Evolutionary conservation across 1,284 basidiomycete species (phyloP), one percentile per base, ranked within the genome.

Genomic region (Pyrrhoderma noxium): DNA sequence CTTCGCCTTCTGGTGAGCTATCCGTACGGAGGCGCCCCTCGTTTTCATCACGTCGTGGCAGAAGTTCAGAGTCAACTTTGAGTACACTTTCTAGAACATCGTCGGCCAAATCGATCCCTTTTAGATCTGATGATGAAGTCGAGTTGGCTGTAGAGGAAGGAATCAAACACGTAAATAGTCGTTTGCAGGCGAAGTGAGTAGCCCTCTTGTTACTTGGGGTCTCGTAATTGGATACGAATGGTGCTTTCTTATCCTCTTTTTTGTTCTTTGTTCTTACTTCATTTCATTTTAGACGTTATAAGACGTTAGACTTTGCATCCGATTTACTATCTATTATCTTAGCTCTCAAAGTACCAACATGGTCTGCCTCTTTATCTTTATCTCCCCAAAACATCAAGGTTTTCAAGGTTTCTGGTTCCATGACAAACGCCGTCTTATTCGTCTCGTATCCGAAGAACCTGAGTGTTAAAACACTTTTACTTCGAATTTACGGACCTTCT

Each of bases 361-460:
- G 87, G 87, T 64, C 65, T 27, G 37, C 38, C 35, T 18, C 39
- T 35, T 25, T 13, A 3, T 67, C 67, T 43, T 68, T 82, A 43
- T 65, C 69, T 21, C 64, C 79, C 16, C 67, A 75, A 35, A 71
- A 74, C 40, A 66, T 93, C 53, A 73, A 73, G 53, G 76, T 94
- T 58, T 73, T 73, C 61, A 93, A 87, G 65, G 85, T 91, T n/a
- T 89, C 92, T 8, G 93, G 93, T 13, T 87, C 90, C 16, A 69
- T 95, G 59, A 97, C 93, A 40, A 97, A 97, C 64, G 87, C 90
- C 55, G 91, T 97, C 50, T 96, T 92, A 69, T 97, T 96, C 68
- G 84, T 96, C 47, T 88, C 85, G 19, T 82, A 74, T 62, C 71
- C 76, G 19, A 62, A 70, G 18, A 61, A 67, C 27, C 77, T 77